Conservation (phyloP, 768 basidiomycete genomes). For the Amanita subjunquillea region DNA sequence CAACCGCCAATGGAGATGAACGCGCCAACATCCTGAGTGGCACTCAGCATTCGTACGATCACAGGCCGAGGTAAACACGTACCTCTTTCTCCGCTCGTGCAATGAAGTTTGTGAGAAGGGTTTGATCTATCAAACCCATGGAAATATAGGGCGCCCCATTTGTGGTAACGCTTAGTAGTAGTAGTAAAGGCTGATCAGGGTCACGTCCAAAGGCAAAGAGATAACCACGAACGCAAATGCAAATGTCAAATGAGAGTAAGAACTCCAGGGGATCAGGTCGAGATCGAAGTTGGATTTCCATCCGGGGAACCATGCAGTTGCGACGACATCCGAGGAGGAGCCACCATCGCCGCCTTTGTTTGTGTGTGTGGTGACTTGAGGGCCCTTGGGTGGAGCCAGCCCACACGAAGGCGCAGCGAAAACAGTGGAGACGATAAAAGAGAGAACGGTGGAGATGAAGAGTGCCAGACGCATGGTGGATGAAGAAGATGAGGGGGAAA, state of each 20-base stretch:
- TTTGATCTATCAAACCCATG: constrained; percentile 31
- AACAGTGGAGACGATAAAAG: constrained; percentile 15
- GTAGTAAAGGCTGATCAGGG: background rate
- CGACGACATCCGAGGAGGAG: constrained; percentile 23
- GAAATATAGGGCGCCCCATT: constrained; percentile 21
- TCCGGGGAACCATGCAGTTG: constrained; percentile 47
- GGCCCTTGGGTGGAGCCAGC: constrained; percentile 17
- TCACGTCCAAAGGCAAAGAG: background rate
- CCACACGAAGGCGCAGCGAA: constrained; percentile 22
- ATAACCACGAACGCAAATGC: constrained; percentile 33
- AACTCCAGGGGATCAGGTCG: constrained; percentile 38
- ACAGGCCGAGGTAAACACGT: constrained; percentile 6
- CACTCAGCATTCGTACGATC: background rate
- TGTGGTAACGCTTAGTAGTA: constrained; percentile 29
- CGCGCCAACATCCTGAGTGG: constrained; percentile 40
- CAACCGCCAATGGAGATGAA: constrained; percentile 62
- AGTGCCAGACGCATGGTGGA: constrained; percentile 3
- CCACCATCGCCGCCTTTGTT: background rate
- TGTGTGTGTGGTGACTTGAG: background rate
- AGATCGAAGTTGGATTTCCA: constrained; percentile 36
- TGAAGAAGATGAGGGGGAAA: constrained; percentile 2
- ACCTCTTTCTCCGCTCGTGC: constrained; percentile 31
- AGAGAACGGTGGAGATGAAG: constrained; percentile 16
- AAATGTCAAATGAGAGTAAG: constrained; percentile 39
- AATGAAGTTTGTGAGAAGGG: constrained; percentile 49